Evolutionary conservation across 768 basidiomycete genomes (phyloP).

Genomic region (Porphyrellus cyaneotinctus): DNA sequence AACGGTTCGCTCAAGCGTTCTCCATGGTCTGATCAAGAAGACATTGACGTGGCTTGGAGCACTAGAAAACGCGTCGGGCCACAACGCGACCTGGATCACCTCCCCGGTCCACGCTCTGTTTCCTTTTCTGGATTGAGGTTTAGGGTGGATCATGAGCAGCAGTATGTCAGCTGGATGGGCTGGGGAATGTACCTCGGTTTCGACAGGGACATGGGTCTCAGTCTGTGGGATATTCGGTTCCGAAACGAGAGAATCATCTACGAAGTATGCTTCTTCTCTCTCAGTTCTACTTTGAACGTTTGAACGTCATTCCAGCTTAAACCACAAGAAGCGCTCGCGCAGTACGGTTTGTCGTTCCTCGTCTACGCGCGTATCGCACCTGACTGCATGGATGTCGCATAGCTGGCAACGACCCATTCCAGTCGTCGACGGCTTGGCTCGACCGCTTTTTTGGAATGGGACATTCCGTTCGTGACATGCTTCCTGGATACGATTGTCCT

Average conservation of each 20-base stretch:
- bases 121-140: constrained; percentile 58
- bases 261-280: constrained; percentile 34
- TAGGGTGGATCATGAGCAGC: constrained; percentile 46
- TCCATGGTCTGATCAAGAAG: constrained; percentile 27
- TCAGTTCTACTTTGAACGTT: background rate
- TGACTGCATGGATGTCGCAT: background rate
- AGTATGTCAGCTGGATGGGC: constrained; percentile 67
- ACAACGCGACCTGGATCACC: constrained; percentile 55
- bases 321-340: constrained; percentile 61
- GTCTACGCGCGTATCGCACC: background rate
- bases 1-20: constrained; percentile 49
- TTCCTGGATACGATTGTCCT: constrained; percentile 68
- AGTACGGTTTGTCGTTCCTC: constrained; percentile 41
- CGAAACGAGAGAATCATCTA: constrained; percentile 58
- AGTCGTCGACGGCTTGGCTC: constrained; percentile 57
- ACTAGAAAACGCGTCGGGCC: constrained; percentile 39
- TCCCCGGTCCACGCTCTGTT: constrained; percentile 60
- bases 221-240: constrained; percentile 58
- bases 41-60: constrained; percentile 41
- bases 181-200: constrained; percentile 61
- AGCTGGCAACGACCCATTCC: constrained; percentile 62
- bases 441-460: constrained; percentile 68
- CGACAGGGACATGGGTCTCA: constrained; percentile 63
- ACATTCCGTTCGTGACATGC: constrained; percentile 48
- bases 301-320: constrained; percentile 35